Evolutionary conservation across 1,284 basidiomycete species (phyloP), one percentile per base, ranked within the genome.

Genomic region (Heliocybe sulcata): DNA sequence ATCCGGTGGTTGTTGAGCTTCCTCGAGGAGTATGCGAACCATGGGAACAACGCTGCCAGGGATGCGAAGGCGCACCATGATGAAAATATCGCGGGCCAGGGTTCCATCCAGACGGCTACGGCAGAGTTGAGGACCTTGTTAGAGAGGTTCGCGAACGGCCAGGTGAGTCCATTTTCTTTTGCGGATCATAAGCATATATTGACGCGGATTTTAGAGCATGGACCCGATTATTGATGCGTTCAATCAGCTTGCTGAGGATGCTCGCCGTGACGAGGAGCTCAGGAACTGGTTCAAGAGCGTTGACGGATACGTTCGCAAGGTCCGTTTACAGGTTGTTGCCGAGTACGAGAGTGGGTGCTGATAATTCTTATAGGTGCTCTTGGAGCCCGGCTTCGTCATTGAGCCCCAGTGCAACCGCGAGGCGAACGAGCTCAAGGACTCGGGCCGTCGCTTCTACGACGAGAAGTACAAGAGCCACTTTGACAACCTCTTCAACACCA

Each of bases 311-410:
- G 64, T 84, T 20, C 85, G 85, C 65, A 84, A 80, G 69, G 83
- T 85, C 9, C 23, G 42, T 45, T 12, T 38, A 38, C 19, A 11
- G 19, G 47, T 51, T 6, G 2, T 16, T 14, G 38, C 22, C n/a
- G 35, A 38, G 35, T 11, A 11, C 12, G 11, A 16, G 4, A 16
- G 11, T 22, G 38, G 47, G 14, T 16, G 53, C 23, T 42, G 42
- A 35, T 42, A 35, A 27, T 3, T 45, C 27, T 60, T 62, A 8
- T 61, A 85, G 79, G 74, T 86, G 25, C 77, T 98, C 9, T 80
- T 96, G 58, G 90, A 96, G 65, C 82, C 92, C 0, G 95, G 95
- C 27, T 99, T 85, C 66, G 82, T 98, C 55, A 80, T 98, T 56
- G 87, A 93, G 61, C 85, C 91, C 1, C 77, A 83, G 35, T 92